Percentiles rank a stretch among this genome's conserved stretches.
phyloP scores from a whole-genome alignment of 805 yeast species.

The Hanseniaspora lindneri region DNA sequence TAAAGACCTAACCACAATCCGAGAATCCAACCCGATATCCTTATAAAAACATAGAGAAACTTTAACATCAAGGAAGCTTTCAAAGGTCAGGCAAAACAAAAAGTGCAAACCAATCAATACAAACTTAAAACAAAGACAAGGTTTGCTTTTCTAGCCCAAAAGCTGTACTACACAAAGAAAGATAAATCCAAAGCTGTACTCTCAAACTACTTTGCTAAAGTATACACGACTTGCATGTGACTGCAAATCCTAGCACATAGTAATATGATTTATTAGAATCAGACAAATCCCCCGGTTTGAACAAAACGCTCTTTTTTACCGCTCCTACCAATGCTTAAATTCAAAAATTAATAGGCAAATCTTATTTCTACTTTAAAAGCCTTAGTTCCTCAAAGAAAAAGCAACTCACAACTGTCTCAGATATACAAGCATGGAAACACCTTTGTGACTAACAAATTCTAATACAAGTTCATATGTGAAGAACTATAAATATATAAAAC shows the following conservation, averaged over 20 bases:
- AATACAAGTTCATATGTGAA: constrained; percentile 15
- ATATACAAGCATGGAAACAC: background rate
- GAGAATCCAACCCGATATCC: constrained; percentile 3
- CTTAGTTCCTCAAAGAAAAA: background rate
- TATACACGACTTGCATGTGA: background rate
- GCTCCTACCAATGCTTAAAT: background rate
- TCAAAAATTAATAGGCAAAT: background rate
- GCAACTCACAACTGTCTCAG: background rate
- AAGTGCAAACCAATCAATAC: background rate
- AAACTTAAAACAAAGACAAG: background rate
- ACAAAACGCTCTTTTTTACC: background rate
- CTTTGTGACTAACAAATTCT: background rate
- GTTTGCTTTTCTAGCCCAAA: background rate
- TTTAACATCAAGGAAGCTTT: background rate
- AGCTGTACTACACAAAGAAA: background rate
- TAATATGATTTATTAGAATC: constrained; percentile 4
- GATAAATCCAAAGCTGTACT: background rate
- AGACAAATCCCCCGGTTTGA: background rate
- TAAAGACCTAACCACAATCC: constrained; percentile 2
- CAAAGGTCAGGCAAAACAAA: background rate
- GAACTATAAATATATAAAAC: constrained; percentile 14
- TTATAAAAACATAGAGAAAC: background rate
- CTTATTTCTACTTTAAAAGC: background rate
- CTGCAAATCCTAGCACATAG: background rate
- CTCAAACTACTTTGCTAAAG: constrained; percentile 4